Base-by-base conservation (phyloP, 805 yeast species). In the Aciculoconidium aculeatum region DNA sequence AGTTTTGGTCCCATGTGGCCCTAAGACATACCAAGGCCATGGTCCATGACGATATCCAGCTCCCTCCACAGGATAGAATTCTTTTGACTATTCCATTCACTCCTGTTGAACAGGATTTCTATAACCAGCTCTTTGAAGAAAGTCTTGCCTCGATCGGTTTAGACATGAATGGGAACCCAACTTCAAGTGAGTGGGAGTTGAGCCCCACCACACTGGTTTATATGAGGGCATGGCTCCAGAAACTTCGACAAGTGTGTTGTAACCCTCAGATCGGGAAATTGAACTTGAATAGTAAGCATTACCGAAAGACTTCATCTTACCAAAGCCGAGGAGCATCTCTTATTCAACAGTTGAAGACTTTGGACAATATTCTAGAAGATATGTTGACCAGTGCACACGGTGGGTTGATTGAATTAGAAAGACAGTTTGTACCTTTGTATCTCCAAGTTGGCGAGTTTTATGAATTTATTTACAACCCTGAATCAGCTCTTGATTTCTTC, bases 31-130 rank as follows among this genome's bases (percentile, higher is more conserved):
- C 95, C 1, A 87, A 86, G 44, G 70, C 76, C 9, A 77, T 81
- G 79, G 95, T 92, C 1, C 72, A 75, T 19, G 67, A 73, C 25
- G 94, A 90, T 44, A 76, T 92, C 10, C 49, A 65, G 22, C 61
- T 92, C 7, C 98, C 98, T 0, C 74, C 75, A 0, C 98, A 92
- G 49, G 66, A 67, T 3, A 65, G 95, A 29, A 65, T 77, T 7
- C 59, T 87, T 25, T 53, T 92, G 27, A 67, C 83, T 1, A 65
- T 84, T 11, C 85, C 87, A 3, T 82, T 92, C 51, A 77, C 82
- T 3, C 77, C 85, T 0, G 72, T 92, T 12, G 98, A 92, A 49
- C 81, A 82, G 46, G 86, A 84, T 47, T 79, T 84, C 44, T 92
- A 92, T 49, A 70, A 77, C 29, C 75, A 76, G 40, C 42, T 75